Base-by-base conservation (phyloP, 768 basidiomycete genomes). In the Leccinum aurantiacum region DNA sequence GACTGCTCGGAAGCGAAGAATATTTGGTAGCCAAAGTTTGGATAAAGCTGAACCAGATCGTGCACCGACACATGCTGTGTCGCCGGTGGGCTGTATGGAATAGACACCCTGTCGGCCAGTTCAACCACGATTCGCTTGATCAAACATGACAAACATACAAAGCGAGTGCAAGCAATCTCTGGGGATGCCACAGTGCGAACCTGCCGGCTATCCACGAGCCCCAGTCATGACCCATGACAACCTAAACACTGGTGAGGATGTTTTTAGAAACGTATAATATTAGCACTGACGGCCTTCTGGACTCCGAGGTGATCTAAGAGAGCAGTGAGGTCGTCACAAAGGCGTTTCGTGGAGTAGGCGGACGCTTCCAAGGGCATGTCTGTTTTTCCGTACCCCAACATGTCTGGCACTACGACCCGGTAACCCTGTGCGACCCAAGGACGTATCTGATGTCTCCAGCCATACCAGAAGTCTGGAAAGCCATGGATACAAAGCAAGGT, bases 141-240 rank as follows among this genome's bases (percentile, higher is more conserved):
- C 27, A 4, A 49, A 56, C 3, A 19, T 15, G 24, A 24, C 44
- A 41, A n/a, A 73, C 83, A 62, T 73, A 89, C 91, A 86, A 75
- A 0, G 81, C 78, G 19, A 92, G 75, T 0, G 84, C 86, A 6
- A 79, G 65, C 37, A 89, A 63, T 35, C 89, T 79, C 14, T 84
- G 74, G 0, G 91, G 89, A 67, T 90, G 74, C 87, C 88, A 91
- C 24, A 90, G 76, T 11, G 88, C 85, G 65, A 93, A 87, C 22
- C 90, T 78, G 47, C 79, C 80, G 2, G 80, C 88, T 13, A 77
- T 82, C 60, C 77, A 82, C 3, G 88, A 76, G 6, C 91, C 91
- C 91, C 91, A 93, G 66, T 93, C 91, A 65, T 93, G 91, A 0
- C 89, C 91, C 59, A 91, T 78, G 58, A 91, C 73, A 11, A 90